Conservation (phyloP, 2,329 filamentous ascomycete species). For the Thelonectria olida region DNA sequence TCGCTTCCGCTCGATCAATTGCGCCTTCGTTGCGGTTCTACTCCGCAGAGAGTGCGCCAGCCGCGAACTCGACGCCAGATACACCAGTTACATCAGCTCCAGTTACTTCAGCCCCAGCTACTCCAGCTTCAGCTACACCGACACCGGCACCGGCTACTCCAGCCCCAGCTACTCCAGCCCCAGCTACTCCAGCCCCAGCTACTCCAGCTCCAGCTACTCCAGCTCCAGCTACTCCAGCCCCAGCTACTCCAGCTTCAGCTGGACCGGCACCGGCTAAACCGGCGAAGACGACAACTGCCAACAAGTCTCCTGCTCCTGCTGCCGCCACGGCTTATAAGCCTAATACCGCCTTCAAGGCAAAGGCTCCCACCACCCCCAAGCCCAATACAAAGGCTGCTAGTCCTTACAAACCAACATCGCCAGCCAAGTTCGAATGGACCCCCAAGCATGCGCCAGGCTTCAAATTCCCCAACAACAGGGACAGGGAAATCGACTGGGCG, state of each 20-base stretch:
- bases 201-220: neutral
- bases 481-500: conserved; percentile 75
- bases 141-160: neutral
- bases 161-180: neutral
- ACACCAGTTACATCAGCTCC: neutral
- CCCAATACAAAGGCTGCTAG: no score
- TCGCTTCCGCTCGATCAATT: conserved; percentile 28
- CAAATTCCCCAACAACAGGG: conserved; percentile 1
- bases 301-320: neutral
- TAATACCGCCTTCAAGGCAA: neutral
- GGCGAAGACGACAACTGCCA: no score
- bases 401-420: neutral
- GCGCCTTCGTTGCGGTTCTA: conserved; percentile 29
- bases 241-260: neutral
- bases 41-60: conserved; percentile 31
- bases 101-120: neutral
- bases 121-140: neutral
- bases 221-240: neutral
- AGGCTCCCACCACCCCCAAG: neutral
- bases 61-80: neutral
- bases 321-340: neutral
- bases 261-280: no score
- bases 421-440: neutral
- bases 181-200: neutral
- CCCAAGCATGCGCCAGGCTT: conserved; percentile 22